A percentile compares a stretch with the other conserved stretches of the same genome.
Conservation (phyloP, 2,329 filamentous ascomycete genomes). For the Scytalidium sp. region DNA sequence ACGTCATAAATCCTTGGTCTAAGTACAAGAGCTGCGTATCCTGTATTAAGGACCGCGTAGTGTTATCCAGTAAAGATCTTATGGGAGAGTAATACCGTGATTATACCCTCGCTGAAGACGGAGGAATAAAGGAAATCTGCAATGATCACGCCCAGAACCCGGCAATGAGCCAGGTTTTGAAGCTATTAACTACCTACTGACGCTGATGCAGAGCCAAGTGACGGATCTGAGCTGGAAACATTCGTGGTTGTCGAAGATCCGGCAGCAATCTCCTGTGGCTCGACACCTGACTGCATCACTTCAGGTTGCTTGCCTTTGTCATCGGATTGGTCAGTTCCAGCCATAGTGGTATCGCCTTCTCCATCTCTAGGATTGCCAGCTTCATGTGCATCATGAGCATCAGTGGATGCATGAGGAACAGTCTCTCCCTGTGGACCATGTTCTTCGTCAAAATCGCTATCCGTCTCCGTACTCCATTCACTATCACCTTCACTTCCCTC, state of each 20-base stretch:
- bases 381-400: neutral
- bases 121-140: neutral
- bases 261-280: conserved; percentile 12
- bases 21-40: too few species aligned
- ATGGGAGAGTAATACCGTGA: too few species aligned
- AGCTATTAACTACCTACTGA: conserved; percentile 13
- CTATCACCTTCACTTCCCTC: conserved; percentile 27
- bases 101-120: too few species aligned
- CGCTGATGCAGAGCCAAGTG: conserved; percentile 16
- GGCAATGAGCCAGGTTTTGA: too few species aligned
- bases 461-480: conserved; percentile 37
- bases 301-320: neutral
- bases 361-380: conserved; percentile 1
- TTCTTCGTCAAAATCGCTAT: conserved; percentile 8
- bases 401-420: neutral
- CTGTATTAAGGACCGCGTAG: too few species aligned
- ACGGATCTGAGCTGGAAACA: conserved; percentile 18
- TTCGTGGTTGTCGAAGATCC: conserved; percentile 14
- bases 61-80: too few species aligned
- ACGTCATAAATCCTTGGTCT: too few species aligned
- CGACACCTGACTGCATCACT: conserved; percentile 1
- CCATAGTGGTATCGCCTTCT: conserved; percentile 4
- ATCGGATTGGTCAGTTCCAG: neutral
- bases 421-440: conserved; percentile 12
- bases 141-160: too few species aligned